Conservation (phyloP, 495 filamentous ascomycete genomes). For the Daldinia grandis region DNA sequence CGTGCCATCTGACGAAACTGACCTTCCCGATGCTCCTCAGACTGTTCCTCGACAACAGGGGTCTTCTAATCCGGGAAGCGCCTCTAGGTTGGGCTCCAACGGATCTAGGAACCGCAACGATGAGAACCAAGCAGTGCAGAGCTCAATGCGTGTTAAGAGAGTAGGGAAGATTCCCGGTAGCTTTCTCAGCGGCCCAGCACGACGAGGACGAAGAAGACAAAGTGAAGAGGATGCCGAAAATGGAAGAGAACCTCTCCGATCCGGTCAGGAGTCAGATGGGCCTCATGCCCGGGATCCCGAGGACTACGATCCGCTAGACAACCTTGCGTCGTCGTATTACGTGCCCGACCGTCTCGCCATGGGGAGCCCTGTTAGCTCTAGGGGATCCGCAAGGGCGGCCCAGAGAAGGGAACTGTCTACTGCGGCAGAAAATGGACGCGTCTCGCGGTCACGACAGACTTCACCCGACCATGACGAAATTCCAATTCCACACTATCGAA, state of each 20-base stretch:
- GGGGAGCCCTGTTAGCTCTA: conserved; percentile 57
- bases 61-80: conserved; percentile 52
- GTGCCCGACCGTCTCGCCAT: conserved; percentile 52
- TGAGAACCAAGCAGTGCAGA: conserved; percentile 68
- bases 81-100: conserved; percentile 58
- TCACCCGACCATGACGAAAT: conserved; percentile 47
- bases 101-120: conserved; percentile 58
- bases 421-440: conserved; percentile 20
- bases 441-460: conserved; percentile 23
- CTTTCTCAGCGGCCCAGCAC: conserved; percentile 77
- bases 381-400: conserved; percentile 45
- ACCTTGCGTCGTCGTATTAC: conserved; percentile 51
- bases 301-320: conserved; percentile 37
- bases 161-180: conserved; percentile 74
- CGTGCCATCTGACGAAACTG: conserved; percentile 47
- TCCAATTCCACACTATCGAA: conserved; percentile 65
- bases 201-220: conserved; percentile 74
- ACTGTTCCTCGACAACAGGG: conserved; percentile 50
- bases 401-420: conserved; percentile 45
- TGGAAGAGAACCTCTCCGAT: conserved; percentile 46
- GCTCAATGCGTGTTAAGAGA: conserved; percentile 76
- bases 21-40: conserved; percentile 51
- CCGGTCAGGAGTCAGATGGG: conserved; percentile 49
- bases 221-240: conserved; percentile 73
- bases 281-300: conserved; percentile 42